These are phyloP conservation scores for Suillus subalutaceus DNA, from an alignment of 768 basidiomycete genomes.

Conservation along the genomic window DNA sequence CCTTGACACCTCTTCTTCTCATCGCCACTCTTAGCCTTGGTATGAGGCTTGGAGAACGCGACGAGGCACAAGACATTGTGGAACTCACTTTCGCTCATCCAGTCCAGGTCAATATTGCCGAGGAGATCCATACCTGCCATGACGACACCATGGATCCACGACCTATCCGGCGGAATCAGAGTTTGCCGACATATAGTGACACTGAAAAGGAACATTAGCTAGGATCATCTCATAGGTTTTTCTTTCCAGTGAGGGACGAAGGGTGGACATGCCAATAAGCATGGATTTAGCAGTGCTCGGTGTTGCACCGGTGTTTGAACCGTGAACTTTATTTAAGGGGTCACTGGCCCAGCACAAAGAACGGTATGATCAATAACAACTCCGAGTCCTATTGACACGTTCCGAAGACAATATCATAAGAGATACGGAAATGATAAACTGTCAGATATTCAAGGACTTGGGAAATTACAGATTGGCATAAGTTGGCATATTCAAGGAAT, in stretches of 20 bases:
- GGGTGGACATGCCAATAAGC: not conserved
- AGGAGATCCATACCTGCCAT: not conserved
- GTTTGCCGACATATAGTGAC: not conserved
- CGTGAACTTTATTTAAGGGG: not conserved
- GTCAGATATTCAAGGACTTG: not conserved
- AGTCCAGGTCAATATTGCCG: not conserved
- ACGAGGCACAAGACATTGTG: no score
- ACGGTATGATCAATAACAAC: not conserved
- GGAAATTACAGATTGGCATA: not conserved
- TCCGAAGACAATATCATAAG: not conserved
- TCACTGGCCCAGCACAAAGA: not conserved
- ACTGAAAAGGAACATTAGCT: not conserved
- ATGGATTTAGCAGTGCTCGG: not conserved
- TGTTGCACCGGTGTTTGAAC: not conserved
- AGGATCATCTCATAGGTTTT: not conserved
- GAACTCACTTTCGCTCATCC: not conserved
- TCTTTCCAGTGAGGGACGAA: not conserved
- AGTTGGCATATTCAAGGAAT: conserved; percentile 26
- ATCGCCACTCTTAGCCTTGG: not conserved
- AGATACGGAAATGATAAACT: not conserved
- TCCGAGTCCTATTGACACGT: not conserved
- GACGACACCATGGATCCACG: not conserved
- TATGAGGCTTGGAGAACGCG: not conserved
- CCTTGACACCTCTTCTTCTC: conserved; percentile 3
- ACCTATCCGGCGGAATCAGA: not conserved